Percentiles rank a stretch among this genome's conserved stretches.
Evolutionary conservation across 2,329 filamentous ascomycete genomes (phyloP).

Genomic region (Decorospora gaudefroyi): DNA sequence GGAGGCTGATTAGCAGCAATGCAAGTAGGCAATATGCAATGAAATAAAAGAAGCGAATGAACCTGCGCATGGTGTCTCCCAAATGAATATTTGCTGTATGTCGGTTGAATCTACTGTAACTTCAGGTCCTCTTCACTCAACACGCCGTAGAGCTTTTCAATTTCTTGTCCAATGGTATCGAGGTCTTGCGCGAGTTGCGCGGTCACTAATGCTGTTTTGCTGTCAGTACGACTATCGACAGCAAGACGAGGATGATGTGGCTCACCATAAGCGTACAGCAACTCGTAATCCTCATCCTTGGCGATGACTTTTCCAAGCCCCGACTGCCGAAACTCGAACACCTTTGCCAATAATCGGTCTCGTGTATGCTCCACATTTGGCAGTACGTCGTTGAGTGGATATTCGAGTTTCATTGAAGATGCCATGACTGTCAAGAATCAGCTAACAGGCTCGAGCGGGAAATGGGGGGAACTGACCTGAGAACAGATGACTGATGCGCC

Average conservation of each 20-base stretch:
- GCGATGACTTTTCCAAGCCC: constrained; percentile 57
- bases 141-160: constrained; percentile 64
- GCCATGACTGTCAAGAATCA: constrained; percentile 67
- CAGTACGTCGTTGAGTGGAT: constrained; percentile 85
- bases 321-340: constrained; percentile 82
- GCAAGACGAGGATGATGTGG: constrained; percentile 10
- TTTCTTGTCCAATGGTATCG: constrained; percentile 57
- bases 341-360: constrained; percentile 81
- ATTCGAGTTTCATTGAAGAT: constrained; percentile 91
- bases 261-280: constrained; percentile 87
- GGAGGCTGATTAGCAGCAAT: too few species aligned
- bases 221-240: constrained; percentile 10
- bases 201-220: constrained; percentile 61
- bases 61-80: too few species aligned
- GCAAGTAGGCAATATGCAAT: too few species aligned
- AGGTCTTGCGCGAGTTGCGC: constrained; percentile 63
- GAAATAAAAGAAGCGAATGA: too few species aligned
- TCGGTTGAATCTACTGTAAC: constrained; percentile 50
- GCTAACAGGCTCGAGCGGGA: neutral
- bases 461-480: constrained; percentile 54
- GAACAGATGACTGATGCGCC: constrained; percentile 86
- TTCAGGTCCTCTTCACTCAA: constrained; percentile 65
- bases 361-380: constrained; percentile 80
- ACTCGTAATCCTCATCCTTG: constrained; percentile 81
- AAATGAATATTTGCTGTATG: neutral